Conservation (phyloP, 2,329 filamentous ascomycete genomes). For the Xylariaceae sp. region DNA sequence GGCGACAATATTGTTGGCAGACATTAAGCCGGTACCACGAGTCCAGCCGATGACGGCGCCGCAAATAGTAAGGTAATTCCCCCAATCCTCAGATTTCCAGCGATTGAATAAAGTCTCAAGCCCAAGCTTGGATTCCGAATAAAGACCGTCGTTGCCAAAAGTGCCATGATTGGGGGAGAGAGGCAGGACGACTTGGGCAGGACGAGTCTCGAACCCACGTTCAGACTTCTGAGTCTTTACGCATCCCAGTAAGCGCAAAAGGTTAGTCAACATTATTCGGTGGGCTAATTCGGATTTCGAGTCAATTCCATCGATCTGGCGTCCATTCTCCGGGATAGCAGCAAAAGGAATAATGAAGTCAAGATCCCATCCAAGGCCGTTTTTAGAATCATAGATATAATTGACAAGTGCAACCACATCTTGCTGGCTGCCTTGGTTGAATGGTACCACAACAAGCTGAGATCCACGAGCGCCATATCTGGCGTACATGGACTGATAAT, state of each 20-base stretch:
- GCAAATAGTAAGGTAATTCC: constrained; percentile 94
- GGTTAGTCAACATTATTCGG: constrained; percentile 97
- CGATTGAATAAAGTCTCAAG: constrained; percentile 97
- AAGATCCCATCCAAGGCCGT: constrained; percentile 94
- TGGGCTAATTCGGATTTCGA: constrained; percentile 97
- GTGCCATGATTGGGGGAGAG: constrained; percentile 97
- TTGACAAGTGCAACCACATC: constrained; percentile 90
- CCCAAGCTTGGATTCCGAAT: constrained; percentile 95
- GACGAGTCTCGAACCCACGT: constrained; percentile 86
- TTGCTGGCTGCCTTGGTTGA: constrained; percentile 98
- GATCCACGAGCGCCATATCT: constrained; percentile 90
- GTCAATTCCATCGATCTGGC: constrained; percentile 94
- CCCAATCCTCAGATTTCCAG: constrained; percentile 97
- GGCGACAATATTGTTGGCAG: constrained; percentile 93
- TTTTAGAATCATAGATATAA: constrained; percentile 96
- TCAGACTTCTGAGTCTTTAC: constrained; percentile 88
- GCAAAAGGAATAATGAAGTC: constrained; percentile 96
- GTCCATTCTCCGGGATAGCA: constrained; percentile 94
- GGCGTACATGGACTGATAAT: constrained; percentile 98
- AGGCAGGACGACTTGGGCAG: constrained; percentile 91
- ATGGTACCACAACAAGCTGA: constrained; percentile 94
- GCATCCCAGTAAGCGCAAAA: constrained; percentile 80
- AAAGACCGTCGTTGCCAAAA: constrained; percentile 95
- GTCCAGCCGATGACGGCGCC: constrained; percentile 99
- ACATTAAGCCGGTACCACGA: constrained; percentile 96